Base-by-base conservation (phyloP, 2,329 filamentous ascomycete species). In the Huntiella bhutanensis region DNA sequence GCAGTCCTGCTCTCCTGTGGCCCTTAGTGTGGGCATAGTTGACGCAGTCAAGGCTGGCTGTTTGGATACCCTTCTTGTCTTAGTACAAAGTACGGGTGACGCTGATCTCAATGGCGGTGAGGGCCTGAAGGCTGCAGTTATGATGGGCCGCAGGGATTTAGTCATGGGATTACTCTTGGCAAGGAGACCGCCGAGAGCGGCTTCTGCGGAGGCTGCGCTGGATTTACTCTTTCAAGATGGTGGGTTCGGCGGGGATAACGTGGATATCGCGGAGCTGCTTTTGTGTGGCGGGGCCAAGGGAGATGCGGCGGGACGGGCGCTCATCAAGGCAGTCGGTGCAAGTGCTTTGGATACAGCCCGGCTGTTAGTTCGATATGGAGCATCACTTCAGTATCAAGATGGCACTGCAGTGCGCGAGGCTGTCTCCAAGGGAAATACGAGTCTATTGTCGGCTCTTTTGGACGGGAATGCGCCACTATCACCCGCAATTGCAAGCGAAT, bases 221-320 rank as follows among this genome's bases (percentile, higher is more conserved):
- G 59, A 60, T 2, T 55, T 62, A 4, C 58, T 75, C 1, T 64
- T 70, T 42, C 55, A 64, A 2, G 63, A 64, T 2, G 61, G 22
- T 4, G 22, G 22, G 22, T 28, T 28, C 22, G 22, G 22, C 2
- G 62, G 65, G 28, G 64, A 68, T 32, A 74, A 70, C 53, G 57
- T 71, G 37, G 63, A 64, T 2, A 59, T 77, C 51, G 62, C 69
- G 0, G 72, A 78, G 54, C 58, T 74, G 2, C 54, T 79, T 1
- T 61, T 79, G 1, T 75, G 73, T 45, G 72, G 70, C 1, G 73
- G 74, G 0, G 72, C 73, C 1, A 60, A 63, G 10, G 74, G 74
- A 1, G 65, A 71, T 11, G 58, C 62, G 1, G 58, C 72, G 1
- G 64, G 69, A 0, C 57, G 60, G 28, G 69, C 67, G 0, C 59